Conservation (phyloP, 495 filamentous ascomycete genomes). For the Sordaria brevicollis region DNA sequence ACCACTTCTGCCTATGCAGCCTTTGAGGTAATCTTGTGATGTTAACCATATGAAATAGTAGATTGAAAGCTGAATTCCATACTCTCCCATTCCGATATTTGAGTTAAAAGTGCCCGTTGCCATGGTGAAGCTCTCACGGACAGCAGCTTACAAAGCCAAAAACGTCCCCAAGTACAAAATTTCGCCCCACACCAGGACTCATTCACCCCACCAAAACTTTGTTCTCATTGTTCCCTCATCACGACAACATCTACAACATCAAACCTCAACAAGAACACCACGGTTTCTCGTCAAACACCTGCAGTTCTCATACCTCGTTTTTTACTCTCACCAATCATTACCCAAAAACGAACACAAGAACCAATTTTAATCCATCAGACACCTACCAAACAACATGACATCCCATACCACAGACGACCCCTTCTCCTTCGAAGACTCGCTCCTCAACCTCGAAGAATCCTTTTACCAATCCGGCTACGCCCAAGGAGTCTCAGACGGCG, state of each 20-base stretch:
- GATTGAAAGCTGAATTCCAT: too few species aligned
- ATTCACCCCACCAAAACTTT: not conserved
- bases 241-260: not conserved
- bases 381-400: not conserved
- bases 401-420: conserved; percentile 31
- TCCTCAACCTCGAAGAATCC: conserved; percentile 69
- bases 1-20: too few species aligned
- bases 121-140: not conserved
- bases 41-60: too few species aligned
- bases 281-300: too few species aligned
- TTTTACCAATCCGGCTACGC: conserved; percentile 81
- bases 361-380: too few species aligned
- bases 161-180: not conserved
- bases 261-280: not conserved
- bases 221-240: not conserved
- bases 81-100: too few species aligned
- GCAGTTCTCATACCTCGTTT: too few species aligned
- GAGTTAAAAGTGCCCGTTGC: too few species aligned
- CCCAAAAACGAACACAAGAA: too few species aligned
- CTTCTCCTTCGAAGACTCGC: conserved; percentile 47
- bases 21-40: too few species aligned
- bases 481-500: conserved; percentile 66
- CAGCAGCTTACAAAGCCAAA: not conserved
- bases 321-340: too few species aligned
- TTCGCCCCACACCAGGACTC: not conserved